Base-by-base conservation (phyloP, 768 basidiomycete species). In the Amanita pallidorosea region DNA sequence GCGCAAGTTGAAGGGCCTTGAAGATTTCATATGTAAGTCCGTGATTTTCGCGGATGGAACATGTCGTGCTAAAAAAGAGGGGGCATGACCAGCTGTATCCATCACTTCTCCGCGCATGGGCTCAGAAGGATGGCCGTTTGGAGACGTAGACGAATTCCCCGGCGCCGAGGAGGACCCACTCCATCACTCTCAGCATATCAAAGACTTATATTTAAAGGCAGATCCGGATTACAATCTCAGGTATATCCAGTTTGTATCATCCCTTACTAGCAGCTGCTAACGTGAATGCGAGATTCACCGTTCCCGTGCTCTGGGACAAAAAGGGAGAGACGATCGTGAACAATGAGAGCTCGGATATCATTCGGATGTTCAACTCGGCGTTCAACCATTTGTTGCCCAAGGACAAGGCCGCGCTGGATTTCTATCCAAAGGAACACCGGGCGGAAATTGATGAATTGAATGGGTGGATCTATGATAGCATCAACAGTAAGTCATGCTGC, bases 321-420 rank as follows among this genome's bases (percentile, higher is more conserved):
- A 88, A 94, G 65, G 69, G 63, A 38, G 69, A 83, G 41, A 86
- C 85, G 36, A 86, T 97, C 57, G 96, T 99, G 52, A 97, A 92
- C 71, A 98, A 97, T 63, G 95, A 99, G 63, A 85, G 83, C 56
- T 82, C 87, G 2, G 95, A 98, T 68, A 93, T 98, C 62, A 91
- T 98, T 60, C 83, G 95, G 51, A 87, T 95, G 7, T 78, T 98
- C 69, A 97, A 99, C 67, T 74, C 75, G 6, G 83, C 77, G 1
- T 94, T 95, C 70, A 83, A 96, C 63, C 70, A 82, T 18, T 57
- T 85, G 17, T 52, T 96, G 6, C 74, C 87, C 3, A 63, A 71
- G 1, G 83, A 86, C 4, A 79, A 81, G 54, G 81, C 80, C 3
- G 65, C 69, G 17, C 57, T 86, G 43, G 83, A 94, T 60, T 72